A percentile compares a stretch with the other conserved stretches of the same genome.
These are phyloP conservation scores for Solanum verrucosum DNA, from an alignment of 257 asterid genomes.

Conservation along the genomic window DNA sequence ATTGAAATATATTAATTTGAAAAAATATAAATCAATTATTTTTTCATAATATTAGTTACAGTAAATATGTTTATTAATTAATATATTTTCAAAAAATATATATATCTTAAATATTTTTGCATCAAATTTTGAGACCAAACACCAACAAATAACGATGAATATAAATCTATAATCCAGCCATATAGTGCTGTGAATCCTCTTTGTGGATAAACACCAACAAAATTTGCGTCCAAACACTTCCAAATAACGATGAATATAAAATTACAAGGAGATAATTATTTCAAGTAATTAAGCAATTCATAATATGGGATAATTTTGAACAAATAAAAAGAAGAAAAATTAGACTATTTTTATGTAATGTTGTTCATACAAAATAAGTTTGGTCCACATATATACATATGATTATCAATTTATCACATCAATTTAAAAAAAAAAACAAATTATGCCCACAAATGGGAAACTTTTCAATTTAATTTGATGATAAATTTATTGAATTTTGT, in stretches of 20 bases:
- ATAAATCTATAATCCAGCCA: background rate
- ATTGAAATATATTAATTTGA: too few relatives aligned
- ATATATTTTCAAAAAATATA: too few relatives aligned
- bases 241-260: background rate
- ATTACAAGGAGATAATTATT: background rate
- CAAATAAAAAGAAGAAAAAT: background rate
- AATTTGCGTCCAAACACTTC: too few relatives aligned
- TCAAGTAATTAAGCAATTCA: background rate
- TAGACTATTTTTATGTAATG: background rate
- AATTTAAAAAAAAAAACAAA: background rate
- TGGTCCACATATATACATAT: background rate
- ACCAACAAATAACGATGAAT: background rate
- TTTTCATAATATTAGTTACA: too few relatives aligned
- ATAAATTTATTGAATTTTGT: background rate
- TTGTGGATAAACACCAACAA: background rate
- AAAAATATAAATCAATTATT: too few relatives aligned
- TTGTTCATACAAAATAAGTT: background rate
- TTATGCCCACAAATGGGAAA: background rate
- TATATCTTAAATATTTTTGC: too few relatives aligned
- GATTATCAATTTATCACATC: background rate
- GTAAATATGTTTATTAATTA: too few relatives aligned
- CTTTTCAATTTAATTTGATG: background rate
- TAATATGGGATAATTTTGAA: background rate
- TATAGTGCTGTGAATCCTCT: background rate
- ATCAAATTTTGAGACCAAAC: conserved; percentile 6